Evolutionary conservation across 306 rosid species (phyloP).

Genomic region (Sicyos edulis): DNA sequence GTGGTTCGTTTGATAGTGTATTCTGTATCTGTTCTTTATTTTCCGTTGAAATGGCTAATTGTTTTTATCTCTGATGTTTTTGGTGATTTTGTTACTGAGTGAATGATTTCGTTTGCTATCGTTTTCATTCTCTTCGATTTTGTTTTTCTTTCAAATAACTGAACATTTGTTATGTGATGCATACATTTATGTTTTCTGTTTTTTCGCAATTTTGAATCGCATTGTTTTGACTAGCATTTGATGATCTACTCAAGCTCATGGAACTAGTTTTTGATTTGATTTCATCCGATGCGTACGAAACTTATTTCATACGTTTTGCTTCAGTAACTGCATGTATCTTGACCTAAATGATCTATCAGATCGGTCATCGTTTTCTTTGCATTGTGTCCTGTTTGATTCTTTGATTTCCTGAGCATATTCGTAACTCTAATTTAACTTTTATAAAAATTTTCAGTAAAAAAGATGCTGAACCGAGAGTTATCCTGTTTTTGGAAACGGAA

Average conservation of each 20-base stretch:
- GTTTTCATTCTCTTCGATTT: too few species aligned
- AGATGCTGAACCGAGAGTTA: slow-evolving; percentile 28
- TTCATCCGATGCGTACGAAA: background rate
- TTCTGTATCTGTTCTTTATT: too few species aligned
- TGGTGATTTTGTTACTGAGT: too few species aligned
- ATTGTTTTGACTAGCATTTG: background rate
- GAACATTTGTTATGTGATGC: too few species aligned
- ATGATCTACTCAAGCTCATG: background rate
- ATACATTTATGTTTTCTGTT: background rate
- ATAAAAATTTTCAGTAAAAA: slow-evolving; percentile 28
- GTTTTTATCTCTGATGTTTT: too few species aligned
- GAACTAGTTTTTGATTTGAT: background rate
- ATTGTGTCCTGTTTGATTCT: background rate
- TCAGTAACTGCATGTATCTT: background rate
- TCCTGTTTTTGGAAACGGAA: slow-evolving; percentile 46
- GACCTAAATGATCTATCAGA: background rate
- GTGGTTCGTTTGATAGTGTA: too few species aligned
- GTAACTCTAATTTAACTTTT: too few species aligned
- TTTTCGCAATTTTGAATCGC: background rate
- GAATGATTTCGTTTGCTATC: background rate
- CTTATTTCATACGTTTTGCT: background rate
- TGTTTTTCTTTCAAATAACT: too few species aligned
- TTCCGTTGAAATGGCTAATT: too few species aligned
- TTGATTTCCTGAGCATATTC: background rate
- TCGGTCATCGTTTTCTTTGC: background rate